Base-by-base conservation (phyloP, 306 rosid species). In the Quillaja saponaria region DNA sequence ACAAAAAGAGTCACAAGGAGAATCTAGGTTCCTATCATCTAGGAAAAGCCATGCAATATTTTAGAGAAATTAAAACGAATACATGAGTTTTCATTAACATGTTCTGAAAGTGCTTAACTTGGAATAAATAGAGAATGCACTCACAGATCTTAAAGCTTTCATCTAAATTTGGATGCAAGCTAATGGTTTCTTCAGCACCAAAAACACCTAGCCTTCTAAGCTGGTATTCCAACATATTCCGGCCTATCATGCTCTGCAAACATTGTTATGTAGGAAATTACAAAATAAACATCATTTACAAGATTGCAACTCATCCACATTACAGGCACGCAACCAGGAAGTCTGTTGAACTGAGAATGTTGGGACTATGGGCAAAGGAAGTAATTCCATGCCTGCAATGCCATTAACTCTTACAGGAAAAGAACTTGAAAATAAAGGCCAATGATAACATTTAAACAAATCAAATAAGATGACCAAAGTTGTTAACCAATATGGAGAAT, bases 151-250 rank as follows among this genome's bases (percentile, higher is more conserved):
- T 92, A 77, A 81, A 89, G 55, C 68, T 63, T 6, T 89, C 96
- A 61, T 92, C 99, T 46, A 92, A 75, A 76, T 92, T 92, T 49
- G 85, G 88, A 78, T 92, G 99, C n/a, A 86, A 82, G 80, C 68
- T 83, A 76, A 89, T 87, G 76, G 95, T 92, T 85, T 89, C 96
- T 68, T 89, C 96, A 62, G 99, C 96, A 49, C 84, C 96, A 64
- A 89, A 92, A 63, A 92, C 70, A 58, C 94, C 99, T 57, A 92
- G 94, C 71, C 96, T 89, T 66, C 91, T 86, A 45, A 92, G 99
- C 78, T 92, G 99, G 78, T 49, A 66, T 76, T 92, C 99, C 84
- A 92, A 76, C 94, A 86, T 80, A 55, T 83, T 81, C 49, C 95
- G 77, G 55, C 80, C 99, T 42, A 92, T 83, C 96, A 89, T 89